Evolutionary conservation across 1,284 basidiomycete genomes (phyloP).

Genomic region (Pisolithus thermaeus): DNA sequence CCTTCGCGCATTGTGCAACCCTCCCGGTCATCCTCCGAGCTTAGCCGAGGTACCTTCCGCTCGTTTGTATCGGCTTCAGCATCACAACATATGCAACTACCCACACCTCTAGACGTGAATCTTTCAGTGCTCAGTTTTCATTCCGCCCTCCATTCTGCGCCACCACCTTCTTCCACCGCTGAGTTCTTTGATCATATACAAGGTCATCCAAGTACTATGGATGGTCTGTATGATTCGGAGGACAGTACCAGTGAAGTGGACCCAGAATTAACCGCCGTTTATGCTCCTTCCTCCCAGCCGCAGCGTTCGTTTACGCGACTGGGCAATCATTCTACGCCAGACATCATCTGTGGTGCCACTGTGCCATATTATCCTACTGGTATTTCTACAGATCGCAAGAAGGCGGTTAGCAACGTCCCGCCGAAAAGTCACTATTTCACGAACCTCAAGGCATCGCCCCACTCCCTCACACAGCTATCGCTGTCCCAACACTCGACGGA

Average conservation of each 20-base stretch:
- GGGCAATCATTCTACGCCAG: slow-evolving; percentile 34
- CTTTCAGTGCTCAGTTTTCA: slow-evolving; percentile 32
- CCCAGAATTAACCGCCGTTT: slow-evolving; percentile 24
- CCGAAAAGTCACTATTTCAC: slow-evolving; percentile 26
- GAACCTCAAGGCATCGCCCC: slow-evolving; percentile 23
- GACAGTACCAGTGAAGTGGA: slow-evolving; percentile 29
- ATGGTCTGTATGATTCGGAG: slow-evolving; percentile 52
- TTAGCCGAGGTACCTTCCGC: slow-evolving; percentile 20
- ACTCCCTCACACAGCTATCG: slow-evolving; percentile 26
- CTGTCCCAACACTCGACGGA: slow-evolving; percentile 28
- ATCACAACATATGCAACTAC: slow-evolving; percentile 16
- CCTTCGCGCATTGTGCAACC: slow-evolving; percentile 17
- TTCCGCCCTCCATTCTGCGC: slow-evolving; percentile 44
- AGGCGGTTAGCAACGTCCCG: slow-evolving; percentile 33
- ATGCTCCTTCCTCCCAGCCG: slow-evolving; percentile 20
- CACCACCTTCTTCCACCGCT: slow-evolving; percentile 54
- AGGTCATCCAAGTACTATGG: slow-evolving; percentile 61
- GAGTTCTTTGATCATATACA: slow-evolving; percentile 73
- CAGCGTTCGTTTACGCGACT: slow-evolving; percentile 34
- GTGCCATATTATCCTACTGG: slow-evolving; percentile 28
- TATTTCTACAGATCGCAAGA: slow-evolving; percentile 26
- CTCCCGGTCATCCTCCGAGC: slow-evolving; percentile 20
- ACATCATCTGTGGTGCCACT: slow-evolving; percentile 25
- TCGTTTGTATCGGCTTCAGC: slow-evolving; percentile 28
- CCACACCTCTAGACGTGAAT: slow-evolving; percentile 31